Evolutionary conservation across 2,329 filamentous ascomycete genomes (phyloP), one percentile per base, ranked within the genome.

Genomic region (Tolypocladium paradoxum): DNA sequence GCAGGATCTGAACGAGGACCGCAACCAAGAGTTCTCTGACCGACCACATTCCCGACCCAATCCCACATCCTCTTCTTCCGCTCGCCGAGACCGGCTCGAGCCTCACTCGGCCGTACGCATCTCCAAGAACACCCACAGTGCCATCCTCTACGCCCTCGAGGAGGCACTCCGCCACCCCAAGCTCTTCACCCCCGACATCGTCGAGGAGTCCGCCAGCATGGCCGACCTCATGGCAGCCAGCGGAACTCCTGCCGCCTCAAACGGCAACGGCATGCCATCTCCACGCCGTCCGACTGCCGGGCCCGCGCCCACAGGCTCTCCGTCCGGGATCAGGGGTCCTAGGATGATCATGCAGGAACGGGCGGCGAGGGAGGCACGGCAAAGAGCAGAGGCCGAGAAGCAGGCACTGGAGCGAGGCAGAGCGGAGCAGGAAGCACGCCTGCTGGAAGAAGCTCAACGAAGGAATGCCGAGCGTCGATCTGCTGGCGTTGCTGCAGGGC

Each of bases 181-280:
- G 60, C 76, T 83, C 49, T 95, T 97, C 71, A 95, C 90, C 9
- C 79, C 87, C 27, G 90, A 96, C 70, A 73, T 85, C 61, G 79
- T 85, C 56, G 93, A 99, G 76, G 88, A 95, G 75, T 87, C 88
- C 79, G 88, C 91, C 61, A 82, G 83, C 64, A 97, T 99, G 91
- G 87, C 91, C 61, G 91, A 96, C 68, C 77, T 96, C 62, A 69
- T 76, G 57, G 68, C 68, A 55, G 77, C 82, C 64, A 80, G 82
- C 65, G 75, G 76, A 63, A 73, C 76, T 58, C 74, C 77, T 61
- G 70, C 74, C 60, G 69, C 73, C 58, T 75, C 79, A 58, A 79
- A 80, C 65, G 80, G 79, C 60, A 79, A 79, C 65, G 77, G 73
- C 54, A 56, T 71, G 36, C 62, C 74, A 2, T 68, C 72, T 22